Percentiles rank a stretch among this genome's conserved stretches.
phyloP scores from a whole-genome alignment of 2,329 filamentous ascomycete species.

The Alternaria angustiovoidea region DNA sequence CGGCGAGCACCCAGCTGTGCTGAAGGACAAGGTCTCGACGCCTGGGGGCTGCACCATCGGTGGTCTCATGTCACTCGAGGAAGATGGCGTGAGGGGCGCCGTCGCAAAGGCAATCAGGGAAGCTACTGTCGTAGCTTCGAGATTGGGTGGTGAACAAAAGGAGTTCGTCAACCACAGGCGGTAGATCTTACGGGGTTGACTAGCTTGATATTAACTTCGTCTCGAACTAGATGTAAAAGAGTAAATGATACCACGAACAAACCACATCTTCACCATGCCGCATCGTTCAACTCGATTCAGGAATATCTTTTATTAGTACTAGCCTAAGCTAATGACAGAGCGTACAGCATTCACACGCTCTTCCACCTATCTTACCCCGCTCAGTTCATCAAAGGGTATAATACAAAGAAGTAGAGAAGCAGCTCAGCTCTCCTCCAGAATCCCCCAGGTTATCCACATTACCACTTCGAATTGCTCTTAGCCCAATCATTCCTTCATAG shows the following conservation, averaged over 20 bases:
- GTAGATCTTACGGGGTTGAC: slow-evolving; percentile 16
- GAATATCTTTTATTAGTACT: slow-evolving; percentile 3
- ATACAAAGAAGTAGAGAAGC: slow-evolving; percentile 25
- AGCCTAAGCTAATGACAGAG: slow-evolving; percentile 12
- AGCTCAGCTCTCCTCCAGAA: background rate
- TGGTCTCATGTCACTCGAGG: slow-evolving; percentile 76
- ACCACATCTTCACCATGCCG: background rate
- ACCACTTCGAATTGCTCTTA: background rate
- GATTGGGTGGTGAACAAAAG: slow-evolving; percentile 65
- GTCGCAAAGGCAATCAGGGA: slow-evolving; percentile 74
- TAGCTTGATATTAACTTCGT: background rate
- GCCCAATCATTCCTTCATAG: background rate
- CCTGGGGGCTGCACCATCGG: slow-evolving; percentile 81
- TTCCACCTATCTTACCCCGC: background rate
- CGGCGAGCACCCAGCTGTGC: slow-evolving; percentile 77
- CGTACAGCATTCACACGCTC: background rate
- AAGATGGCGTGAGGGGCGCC: slow-evolving; percentile 72
- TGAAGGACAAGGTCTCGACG: slow-evolving; percentile 79
- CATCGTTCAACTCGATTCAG: background rate
- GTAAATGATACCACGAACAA: slow-evolving; percentile 17
- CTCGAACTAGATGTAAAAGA: background rate
- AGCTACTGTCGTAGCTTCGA: slow-evolving; percentile 73
- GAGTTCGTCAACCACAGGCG: slow-evolving; percentile 55
- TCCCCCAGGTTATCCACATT: slow-evolving; percentile 1
- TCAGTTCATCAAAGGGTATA: slow-evolving; percentile 20